Evolutionary conservation across 352 stramenopile species (phyloP).

Genomic region (Phytophthora sojae): DNA sequence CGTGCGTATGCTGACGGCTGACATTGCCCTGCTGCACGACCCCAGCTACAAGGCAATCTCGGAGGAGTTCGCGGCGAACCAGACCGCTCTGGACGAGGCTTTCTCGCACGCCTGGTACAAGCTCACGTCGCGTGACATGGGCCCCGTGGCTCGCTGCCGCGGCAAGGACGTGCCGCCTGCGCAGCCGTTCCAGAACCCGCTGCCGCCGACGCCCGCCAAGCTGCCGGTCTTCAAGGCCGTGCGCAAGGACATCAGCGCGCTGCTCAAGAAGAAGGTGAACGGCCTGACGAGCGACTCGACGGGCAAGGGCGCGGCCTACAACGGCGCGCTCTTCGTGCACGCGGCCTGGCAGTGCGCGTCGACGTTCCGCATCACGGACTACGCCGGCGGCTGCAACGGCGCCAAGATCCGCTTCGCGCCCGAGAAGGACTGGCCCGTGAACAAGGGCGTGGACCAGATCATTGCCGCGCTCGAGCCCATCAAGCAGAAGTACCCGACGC

Average conservation of each 20-base stretch:
- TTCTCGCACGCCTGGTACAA: constrained; percentile 79
- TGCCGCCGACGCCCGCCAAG: constrained; percentile 31
- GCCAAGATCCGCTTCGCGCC: constrained; percentile 84
- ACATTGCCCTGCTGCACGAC: constrained; percentile 81
- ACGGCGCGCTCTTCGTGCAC: constrained; percentile 62
- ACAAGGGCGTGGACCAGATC: constrained; percentile 78
- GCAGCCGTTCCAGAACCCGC: constrained; percentile 55
- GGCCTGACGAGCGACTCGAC: constrained; percentile 34
- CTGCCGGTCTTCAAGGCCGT: constrained; percentile 39
- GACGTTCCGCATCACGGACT: constrained; percentile 82
- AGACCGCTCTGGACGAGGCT: constrained; percentile 54
- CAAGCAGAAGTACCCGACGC: constrained; percentile 84
- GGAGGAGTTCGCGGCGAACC: constrained; percentile 62
- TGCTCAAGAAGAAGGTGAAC: constrained; percentile 20
- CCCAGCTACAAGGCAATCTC: constrained; percentile 66
- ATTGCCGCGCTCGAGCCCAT: constrained; percentile 79
- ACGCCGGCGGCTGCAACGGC: constrained; percentile 83
- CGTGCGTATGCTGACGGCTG: constrained; percentile 88
- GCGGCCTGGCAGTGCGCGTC: constrained; percentile 88
- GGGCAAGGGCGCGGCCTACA: too few species aligned
- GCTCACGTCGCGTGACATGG: constrained; percentile 58
- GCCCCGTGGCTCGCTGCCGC: constrained; percentile 45
- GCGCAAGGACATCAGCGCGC: constrained; percentile 24
- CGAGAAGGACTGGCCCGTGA: constrained; percentile 63
- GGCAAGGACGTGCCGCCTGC: constrained; percentile 41